Evolutionary conservation across 805 yeast species (phyloP).

Genomic region (Saccharomycopsis sp.): DNA sequence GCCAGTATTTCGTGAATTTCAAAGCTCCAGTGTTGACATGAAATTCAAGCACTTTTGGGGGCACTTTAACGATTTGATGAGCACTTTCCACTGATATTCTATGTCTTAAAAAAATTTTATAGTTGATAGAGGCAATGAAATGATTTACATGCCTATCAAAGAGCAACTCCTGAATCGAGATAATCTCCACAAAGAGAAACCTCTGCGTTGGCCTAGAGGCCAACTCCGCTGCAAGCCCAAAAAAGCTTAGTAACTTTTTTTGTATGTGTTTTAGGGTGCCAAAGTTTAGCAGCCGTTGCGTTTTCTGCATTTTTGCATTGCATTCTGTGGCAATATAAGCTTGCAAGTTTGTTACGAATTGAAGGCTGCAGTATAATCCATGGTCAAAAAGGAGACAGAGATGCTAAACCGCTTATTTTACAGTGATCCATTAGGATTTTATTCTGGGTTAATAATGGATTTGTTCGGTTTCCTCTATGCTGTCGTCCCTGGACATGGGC

Average conservation of each 20-base stretch:
- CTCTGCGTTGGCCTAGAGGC: too few species aligned
- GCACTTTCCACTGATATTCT: not conserved
- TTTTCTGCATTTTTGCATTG: not conserved
- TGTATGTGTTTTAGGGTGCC: not conserved
- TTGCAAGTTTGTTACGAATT: too few species aligned
- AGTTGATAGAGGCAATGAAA: not conserved
- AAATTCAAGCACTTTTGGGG: not conserved
- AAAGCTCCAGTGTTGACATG: not conserved
- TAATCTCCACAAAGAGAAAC: not conserved
- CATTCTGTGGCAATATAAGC: too few species aligned
- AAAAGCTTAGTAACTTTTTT: too few species aligned
- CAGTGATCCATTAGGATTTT: not conserved
- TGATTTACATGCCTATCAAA: not conserved
- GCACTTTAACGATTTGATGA: not conserved
- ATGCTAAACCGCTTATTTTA: not conserved
- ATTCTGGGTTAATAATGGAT: too few species aligned
- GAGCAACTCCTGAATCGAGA: not conserved
- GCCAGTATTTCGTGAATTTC: not conserved
- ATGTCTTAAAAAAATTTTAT: not conserved
- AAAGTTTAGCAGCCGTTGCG: not conserved
- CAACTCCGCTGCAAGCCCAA: too few species aligned
- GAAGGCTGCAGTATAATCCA: too few species aligned
- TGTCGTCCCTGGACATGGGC: too few species aligned
- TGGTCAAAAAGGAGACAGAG: not conserved
- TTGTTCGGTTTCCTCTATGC: too few species aligned